Evolutionary conservation across 192 early-diverging fungal genomes (phyloP).

Genomic region (Bifiguratus adelaidae): DNA sequence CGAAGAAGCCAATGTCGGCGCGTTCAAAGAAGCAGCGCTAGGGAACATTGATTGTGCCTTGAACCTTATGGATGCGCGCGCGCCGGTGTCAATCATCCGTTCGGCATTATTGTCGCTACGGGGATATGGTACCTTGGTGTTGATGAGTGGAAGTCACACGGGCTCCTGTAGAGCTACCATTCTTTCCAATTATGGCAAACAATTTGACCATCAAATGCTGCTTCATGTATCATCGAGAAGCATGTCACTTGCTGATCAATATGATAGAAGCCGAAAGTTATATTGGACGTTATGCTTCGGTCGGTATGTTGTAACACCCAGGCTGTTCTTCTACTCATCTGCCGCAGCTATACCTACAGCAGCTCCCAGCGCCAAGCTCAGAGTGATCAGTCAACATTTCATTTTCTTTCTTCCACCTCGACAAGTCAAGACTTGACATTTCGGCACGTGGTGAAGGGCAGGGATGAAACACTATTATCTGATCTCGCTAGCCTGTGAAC

Average conservation of each 20-base stretch:
- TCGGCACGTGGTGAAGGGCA: too few relatives aligned
- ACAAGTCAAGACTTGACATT: too few relatives aligned
- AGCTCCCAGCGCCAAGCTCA: too few relatives aligned
- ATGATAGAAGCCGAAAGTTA: slow-evolving; percentile 16
- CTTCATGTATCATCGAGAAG: slow-evolving; percentile 16
- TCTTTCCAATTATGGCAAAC: slow-evolving; percentile 11
- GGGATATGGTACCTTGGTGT: slow-evolving; percentile 2
- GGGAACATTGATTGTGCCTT: slow-evolving; percentile 15
- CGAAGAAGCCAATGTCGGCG: slow-evolving; percentile 9
- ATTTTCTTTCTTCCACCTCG: too few relatives aligned
- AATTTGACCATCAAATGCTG: slow-evolving; percentile 16
- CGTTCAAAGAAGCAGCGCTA: slow-evolving; percentile 10
- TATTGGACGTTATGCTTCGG: too few relatives aligned
- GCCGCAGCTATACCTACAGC: too few relatives aligned
- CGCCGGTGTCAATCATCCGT: slow-evolving; percentile 3
- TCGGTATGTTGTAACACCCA: too few relatives aligned
- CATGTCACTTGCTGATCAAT: slow-evolving; percentile 6
- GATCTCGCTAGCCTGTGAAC: too few relatives aligned
- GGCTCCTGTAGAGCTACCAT: slow-evolving; percentile 3
- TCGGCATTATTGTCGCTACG: slow-evolving; percentile 12
- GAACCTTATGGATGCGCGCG: slow-evolving; percentile 11
- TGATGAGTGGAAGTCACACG: slow-evolving; percentile 7
- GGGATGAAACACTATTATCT: too few relatives aligned
- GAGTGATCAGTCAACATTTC: too few relatives aligned
- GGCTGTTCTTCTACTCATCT: too few relatives aligned